These are phyloP conservation scores for Coffea eugenioides DNA, from an alignment of 257 asterid genomes.

Conservation along the genomic window DNA sequence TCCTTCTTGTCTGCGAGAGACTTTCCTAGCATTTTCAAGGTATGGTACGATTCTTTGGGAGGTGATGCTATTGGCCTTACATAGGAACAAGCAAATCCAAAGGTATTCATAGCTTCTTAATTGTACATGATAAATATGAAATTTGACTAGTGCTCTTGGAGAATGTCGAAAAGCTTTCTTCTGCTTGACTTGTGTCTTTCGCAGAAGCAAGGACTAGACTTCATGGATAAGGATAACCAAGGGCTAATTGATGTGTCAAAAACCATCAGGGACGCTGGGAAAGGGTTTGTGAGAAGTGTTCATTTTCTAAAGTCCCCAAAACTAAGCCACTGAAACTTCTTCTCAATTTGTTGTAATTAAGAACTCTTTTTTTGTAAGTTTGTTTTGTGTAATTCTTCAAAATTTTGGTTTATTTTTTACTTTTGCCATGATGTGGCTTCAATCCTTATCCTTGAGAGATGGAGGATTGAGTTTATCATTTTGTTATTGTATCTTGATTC, in stretches of 20 bases:
- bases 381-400: background rate
- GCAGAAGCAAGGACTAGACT: conserved; percentile 81
- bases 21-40: conserved; percentile 64
- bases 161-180: background rate
- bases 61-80: conserved; percentile 97
- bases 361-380: background rate
- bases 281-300: conserved; percentile 78
- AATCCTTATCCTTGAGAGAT: background rate
- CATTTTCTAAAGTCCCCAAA: conserved; percentile 69
- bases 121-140: background rate
- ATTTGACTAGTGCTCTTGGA: background rate
- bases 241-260: conserved; percentile 46
- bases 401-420: background rate
- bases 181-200: conserved; percentile 19
- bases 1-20: conserved; percentile 44
- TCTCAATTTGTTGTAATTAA: background rate
- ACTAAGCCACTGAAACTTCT: conserved; percentile 21
- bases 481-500: no score
- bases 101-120: conserved; percentile 40
- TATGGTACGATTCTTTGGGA: conserved; percentile 90
- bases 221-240: conserved; percentile 26
- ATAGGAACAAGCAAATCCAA: conserved; percentile 43
- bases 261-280: conserved; percentile 75
- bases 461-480: background rate
- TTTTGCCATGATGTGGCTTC: background rate